Evolutionary conservation across 1,284 basidiomycete species (phyloP).

Genomic region (Ustilago xerochloae): DNA sequence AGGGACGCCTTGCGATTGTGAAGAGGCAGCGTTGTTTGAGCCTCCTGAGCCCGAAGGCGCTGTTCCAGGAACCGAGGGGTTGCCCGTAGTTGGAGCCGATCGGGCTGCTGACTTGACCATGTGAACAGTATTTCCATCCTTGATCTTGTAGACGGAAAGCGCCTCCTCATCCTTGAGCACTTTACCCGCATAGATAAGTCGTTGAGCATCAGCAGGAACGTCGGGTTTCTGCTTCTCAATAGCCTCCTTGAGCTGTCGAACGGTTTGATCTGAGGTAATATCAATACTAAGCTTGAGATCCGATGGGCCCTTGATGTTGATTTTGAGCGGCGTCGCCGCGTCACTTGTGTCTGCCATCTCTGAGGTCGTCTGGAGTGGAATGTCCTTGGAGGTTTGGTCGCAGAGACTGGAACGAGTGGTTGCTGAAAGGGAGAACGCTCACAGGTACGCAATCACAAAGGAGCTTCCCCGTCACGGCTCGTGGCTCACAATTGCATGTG

Average conservation of each 20-base stretch:
- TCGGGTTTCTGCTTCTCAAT: slow-evolving; percentile 59
- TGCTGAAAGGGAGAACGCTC: background rate
- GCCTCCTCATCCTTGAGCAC: slow-evolving; percentile 65
- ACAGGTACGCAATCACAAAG: background rate
- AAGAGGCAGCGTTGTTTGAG: slow-evolving; percentile 36
- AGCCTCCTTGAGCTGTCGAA: slow-evolving; percentile 62
- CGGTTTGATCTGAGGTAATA: slow-evolving; percentile 54
- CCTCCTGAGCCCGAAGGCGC: slow-evolving; percentile 22
- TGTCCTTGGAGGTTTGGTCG: background rate
- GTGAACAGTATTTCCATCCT: slow-evolving; percentile 63
- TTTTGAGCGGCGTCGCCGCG: slow-evolving; percentile 44
- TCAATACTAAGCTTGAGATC: slow-evolving; percentile 59
- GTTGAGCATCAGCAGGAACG: slow-evolving; percentile 62
- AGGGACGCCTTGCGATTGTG: slow-evolving; percentile 60
- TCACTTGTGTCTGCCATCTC: slow-evolving; percentile 41
- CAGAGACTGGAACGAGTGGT: background rate
- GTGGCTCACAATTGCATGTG: too few species aligned
- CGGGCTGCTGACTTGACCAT: slow-evolving; percentile 63
- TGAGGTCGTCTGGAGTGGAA: too few species aligned
- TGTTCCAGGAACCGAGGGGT: slow-evolving; percentile 39
- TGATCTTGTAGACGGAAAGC: slow-evolving; percentile 61
- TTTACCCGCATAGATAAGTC: slow-evolving; percentile 66
- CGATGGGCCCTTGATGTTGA: slow-evolving; percentile 66
- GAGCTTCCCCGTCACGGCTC: background rate
- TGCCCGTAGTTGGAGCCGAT: slow-evolving; percentile 53